Base-by-base conservation (phyloP, 257 asterid genomes). In the Verbena officinalis region DNA sequence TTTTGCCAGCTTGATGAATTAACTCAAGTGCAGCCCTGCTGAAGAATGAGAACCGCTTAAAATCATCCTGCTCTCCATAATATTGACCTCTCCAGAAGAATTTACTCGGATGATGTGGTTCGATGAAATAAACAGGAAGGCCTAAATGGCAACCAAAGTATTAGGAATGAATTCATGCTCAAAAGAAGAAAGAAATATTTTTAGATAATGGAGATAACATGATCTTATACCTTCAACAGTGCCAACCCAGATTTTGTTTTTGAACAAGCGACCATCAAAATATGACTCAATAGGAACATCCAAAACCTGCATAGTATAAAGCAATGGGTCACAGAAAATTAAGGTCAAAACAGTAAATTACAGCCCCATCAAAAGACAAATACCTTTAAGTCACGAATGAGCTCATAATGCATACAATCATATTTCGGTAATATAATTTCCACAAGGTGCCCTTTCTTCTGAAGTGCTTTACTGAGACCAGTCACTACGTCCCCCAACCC, bases 11-110 rank as follows among this genome's bases (percentile, higher is more conserved):
- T 78, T 86, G 99, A 73, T 75, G 84, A 76, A 94, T 55, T 52
- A 94, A 77, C 83, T 94, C 99, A 69, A 94, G 99, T 74, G 99
- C 99, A 38, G 91, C 99, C 88, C 99, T 81, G 84, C 99, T 94
- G 75, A 94, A 94, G 89, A 77, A 90, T 70, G 99, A 94, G 83
- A 94, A 94, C 76, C 99, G 80, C 82, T 84, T 90, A 78, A 94
- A 94, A 84, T 94, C 99, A 44, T 94, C 99, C 38, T 51, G 59
- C 78, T 93, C 97, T 46, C 99, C 99, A 77, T 93, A 93, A 59
- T 80, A 67, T 67, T 93, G 95, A 73, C 95, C 95, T 75, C 99
- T 90, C 96, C 95, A 84, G 81, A 93, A 93, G 84, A 93, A 88
- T 55, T 83, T 81, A 62, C 77, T 84, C 11, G 96, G 95, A 75